Base-by-base conservation (phyloP, 169 alveolate species). In the Plasmodium cynomolgi region DNA sequence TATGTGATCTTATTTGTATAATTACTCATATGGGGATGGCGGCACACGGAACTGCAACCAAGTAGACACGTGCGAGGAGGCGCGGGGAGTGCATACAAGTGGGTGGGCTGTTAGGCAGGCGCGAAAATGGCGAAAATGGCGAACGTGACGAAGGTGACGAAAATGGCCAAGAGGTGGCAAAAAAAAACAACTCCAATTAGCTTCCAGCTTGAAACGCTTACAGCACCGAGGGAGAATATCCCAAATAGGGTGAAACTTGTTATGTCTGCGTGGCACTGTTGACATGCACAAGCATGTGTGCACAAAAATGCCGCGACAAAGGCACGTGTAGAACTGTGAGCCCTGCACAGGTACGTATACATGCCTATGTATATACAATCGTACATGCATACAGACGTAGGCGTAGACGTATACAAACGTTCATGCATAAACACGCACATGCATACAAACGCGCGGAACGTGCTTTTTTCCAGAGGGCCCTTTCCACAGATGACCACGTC, bases 1-100 rank as follows among this genome's bases (percentile, higher is more conserved):
- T 62, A 58, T 62, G 20, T 56, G 20, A 34, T 31, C 13, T 47
- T 13, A 15, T 62, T 26, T 17, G 44, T 83, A 83, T 33, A 83
- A 58, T 33, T 83, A 83, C 26, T 9, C 68, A 82, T 82, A 82
- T 82, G 68, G 37, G 34, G 20, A 26, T 80, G 39, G 47, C 13
- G 20, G 0, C 23, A 29, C 84, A 20, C 39, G 15, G 84, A 80
- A 15, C 20, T 80, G 6, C 31, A 31, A 23, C 34, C 58, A 41
- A 20, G 84, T 80, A 11, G 50, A 62, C 50, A 80, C 56, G 37
- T 68, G 77, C 4, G 15, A 23, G 15, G 75, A n/a, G 33, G 75
- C 6, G 75, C 75, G 20, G 20, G 73, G 7, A n/a, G 29, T 58
- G 73, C 73, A 58, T 58, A 58, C 73, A 58, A 58, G 20, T 1